Conservation (phyloP, 1,139 yeast species). For the Suhomyces taliae region DNA sequence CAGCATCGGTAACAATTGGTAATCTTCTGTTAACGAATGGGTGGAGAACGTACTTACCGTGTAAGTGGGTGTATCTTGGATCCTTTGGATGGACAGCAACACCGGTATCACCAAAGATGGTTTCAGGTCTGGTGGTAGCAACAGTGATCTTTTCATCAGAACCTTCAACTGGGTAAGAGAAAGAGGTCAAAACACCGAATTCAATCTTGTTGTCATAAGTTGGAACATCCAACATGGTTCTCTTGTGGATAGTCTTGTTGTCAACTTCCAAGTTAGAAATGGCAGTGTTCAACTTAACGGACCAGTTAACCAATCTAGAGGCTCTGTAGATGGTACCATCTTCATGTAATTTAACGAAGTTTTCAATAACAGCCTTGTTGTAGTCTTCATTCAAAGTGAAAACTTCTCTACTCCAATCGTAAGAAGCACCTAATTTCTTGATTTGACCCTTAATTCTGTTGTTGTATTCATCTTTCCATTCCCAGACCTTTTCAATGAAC, state of each 20-base stretch:
- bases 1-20: constrained; percentile 86
- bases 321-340: constrained; percentile 97
- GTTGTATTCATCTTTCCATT: constrained; percentile 97
- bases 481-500: constrained; percentile 89
- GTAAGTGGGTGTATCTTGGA: constrained; percentile 87
- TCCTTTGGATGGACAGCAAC: constrained; percentile 97
- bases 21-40: constrained; percentile 84
- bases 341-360: constrained; percentile 87
- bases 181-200: constrained; percentile 93
- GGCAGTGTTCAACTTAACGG: constrained; percentile 91
- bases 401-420: constrained; percentile 93
- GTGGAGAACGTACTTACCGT: constrained; percentile 88
- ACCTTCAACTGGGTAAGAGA: constrained; percentile 84
- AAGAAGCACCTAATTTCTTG: constrained; percentile 89
- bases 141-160: constrained; percentile 89
- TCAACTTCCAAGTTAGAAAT: constrained; percentile 95
- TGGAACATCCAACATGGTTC: constrained; percentile 80
- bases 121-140: constrained; percentile 99
- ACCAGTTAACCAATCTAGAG: constrained; percentile 93
- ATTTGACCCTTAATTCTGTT: constrained; percentile 80
- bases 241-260: constrained; percentile 82
- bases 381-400: constrained; percentile 85
- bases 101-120: constrained; percentile 96
- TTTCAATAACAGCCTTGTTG: constrained; percentile 82
- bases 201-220: constrained; percentile 88